phyloP scores from a whole-genome alignment of 208 protist species.

The Kentomonas sorsogonicus region DNA sequence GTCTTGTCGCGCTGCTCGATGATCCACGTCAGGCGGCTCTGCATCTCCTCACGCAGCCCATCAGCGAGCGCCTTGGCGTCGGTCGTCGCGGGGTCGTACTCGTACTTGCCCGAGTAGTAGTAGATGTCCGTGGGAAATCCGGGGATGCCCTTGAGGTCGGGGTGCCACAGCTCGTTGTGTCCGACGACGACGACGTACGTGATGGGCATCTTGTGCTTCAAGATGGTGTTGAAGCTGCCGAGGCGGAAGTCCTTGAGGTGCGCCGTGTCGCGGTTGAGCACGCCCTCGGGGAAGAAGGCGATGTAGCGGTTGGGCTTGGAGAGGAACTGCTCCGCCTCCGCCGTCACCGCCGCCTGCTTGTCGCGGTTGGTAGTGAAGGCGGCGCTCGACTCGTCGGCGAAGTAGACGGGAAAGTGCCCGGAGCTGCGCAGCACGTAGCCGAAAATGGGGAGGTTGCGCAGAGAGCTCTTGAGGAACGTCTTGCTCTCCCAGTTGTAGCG shows the following conservation, averaged over 20 bases:
- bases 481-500: slow-evolving; percentile 28
- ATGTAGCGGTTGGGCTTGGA: slow-evolving; percentile 36
- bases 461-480: slow-evolving; percentile 58
- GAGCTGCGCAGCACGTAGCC: slow-evolving; percentile 47
- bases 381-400: slow-evolving; percentile 30
- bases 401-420: slow-evolving; percentile 79
- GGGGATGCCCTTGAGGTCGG: slow-evolving; percentile 29
- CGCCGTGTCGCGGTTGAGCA: slow-evolving; percentile 51
- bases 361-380: slow-evolving; percentile 66
- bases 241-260: slow-evolving; percentile 56
- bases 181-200: slow-evolving; percentile 47
- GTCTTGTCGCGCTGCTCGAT: slow-evolving; percentile 27
- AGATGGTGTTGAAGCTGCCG: slow-evolving; percentile 54
- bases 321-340: slow-evolving; percentile 40
- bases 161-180: slow-evolving; percentile 58
- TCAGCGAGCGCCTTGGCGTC: slow-evolving; percentile 30
- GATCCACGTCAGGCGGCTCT: slow-evolving; percentile 50
- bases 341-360: slow-evolving; percentile 51
- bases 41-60: slow-evolving; percentile 50
- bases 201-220: slow-evolving; percentile 43
- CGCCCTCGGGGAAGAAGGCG: slow-evolving; percentile 80
- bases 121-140: slow-evolving; percentile 66
- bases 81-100: slow-evolving; percentile 31
- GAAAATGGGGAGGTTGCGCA: slow-evolving; percentile 59
- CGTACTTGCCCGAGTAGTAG: slow-evolving; percentile 43